Conservation (phyloP, 139 green algal species). For the Protoeuglena noctilucae region DNA sequence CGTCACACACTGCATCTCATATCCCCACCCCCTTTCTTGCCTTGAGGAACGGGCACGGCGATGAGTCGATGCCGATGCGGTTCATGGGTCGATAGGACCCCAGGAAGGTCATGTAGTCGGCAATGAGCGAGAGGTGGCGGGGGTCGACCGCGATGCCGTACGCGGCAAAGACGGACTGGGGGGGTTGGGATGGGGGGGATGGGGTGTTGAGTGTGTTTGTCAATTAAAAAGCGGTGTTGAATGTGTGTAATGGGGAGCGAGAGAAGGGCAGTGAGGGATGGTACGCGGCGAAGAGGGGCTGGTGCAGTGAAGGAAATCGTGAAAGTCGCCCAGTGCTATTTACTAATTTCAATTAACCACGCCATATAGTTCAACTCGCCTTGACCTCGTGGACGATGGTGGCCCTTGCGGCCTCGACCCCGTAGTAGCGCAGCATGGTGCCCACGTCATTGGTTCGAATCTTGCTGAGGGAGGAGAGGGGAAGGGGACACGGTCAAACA, state of each 20-base stretch:
- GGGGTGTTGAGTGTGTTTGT: background rate
- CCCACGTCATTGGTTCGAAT: conserved; percentile 76
- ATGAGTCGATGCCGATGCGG: conserved; percentile 75
- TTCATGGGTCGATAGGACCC: conserved; percentile 74
- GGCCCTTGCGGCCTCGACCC: conserved; percentile 84
- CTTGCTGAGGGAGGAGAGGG: no score
- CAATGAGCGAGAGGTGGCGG: conserved; percentile 83
- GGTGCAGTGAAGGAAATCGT: no score
- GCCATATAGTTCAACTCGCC: background rate
- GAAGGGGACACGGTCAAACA: background rate
- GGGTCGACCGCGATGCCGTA: conserved; percentile 94
- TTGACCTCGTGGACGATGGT: conserved; percentile 68
- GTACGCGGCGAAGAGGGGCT: background rate
- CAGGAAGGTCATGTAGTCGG: conserved; percentile 84
- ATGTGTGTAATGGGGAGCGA: background rate
- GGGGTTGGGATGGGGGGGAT: conserved; percentile 7
- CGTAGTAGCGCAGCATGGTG: conserved; percentile 58
- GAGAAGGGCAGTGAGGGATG: background rate
- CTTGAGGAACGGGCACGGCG: conserved; percentile 77
- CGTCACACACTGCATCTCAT: background rate
- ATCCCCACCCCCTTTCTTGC: background rate
- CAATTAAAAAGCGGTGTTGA: background rate
- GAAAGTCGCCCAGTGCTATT: no score
- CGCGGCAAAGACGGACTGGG: conserved; percentile 67
- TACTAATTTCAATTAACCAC: no score